Evolutionary conservation across 2,329 filamentous ascomycete genomes (phyloP), one percentile per base, ranked within the genome.

Genomic region (Colletotrichum trifolii): DNA sequence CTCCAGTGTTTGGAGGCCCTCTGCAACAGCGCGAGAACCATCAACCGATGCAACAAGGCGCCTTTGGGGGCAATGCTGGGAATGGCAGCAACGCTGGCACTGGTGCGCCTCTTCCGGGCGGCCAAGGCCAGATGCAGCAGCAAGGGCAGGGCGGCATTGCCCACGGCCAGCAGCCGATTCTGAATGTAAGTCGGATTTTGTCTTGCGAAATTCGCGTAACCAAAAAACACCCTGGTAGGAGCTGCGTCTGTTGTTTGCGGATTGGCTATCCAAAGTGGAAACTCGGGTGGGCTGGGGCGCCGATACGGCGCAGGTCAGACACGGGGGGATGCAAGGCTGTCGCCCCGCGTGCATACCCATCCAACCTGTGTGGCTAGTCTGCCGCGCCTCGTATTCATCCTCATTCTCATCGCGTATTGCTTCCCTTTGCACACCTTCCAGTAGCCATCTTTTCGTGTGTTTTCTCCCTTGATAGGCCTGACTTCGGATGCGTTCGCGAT

Each of bases 81-180:
- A 67, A 57, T 38, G 60, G 71, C 40, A 66, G 68, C 76, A 67
- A 84, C 78, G 72, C 77, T 68, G 63, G 76, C 69, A 70, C 75
- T 66, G 73, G 75, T 68, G 68, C 75, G 54, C 67, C 25, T 25
- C 25, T 25, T 25, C 25, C 87, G 42, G 83, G 85, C 67, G 85
- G 85, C 13, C 83, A 93, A 74, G 86, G 88, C 11, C 91, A 94
- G 77, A 91, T 91, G 42, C 92, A 95, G 76, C 63, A 63, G n/a
- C 63, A 63, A 57, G 52, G 46, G 35, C 63, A 66, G 34, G 59
- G 62, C 25, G 62, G 63, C 42, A 66, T 66, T 53, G 58, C 63
- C 33, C 63, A 66, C 43, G 63, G 63, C 40, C 63, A 66, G 33
- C 92, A 96, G 74, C 93, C 93, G 5, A 96, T 96, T 71, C 79